These are phyloP conservation scores for Pseudogymnoascus sp. DNA, from an alignment of 2,329 filamentous ascomycete genomes.

Conservation along the genomic window DNA sequence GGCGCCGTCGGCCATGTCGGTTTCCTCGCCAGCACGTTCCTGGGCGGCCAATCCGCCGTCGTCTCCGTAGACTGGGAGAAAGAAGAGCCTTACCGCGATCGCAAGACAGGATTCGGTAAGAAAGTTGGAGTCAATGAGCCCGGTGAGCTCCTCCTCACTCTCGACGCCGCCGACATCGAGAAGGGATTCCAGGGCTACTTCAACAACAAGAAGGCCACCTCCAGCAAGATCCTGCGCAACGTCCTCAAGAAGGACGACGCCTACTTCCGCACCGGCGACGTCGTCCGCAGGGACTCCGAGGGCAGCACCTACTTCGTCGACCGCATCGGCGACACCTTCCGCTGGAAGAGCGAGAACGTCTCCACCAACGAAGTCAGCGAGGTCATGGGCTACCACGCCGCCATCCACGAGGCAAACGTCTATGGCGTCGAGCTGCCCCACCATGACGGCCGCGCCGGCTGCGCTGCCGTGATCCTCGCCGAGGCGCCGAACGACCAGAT, in stretches of 20 bases:
- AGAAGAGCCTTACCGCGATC: conserved; percentile 59
- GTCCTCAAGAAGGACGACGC: conserved; percentile 70
- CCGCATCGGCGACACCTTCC: conserved; percentile 68
- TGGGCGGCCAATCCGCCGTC: conserved; percentile 45
- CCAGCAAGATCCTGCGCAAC: conserved; percentile 64
- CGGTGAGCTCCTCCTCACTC: conserved; percentile 66
- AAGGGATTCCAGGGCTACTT: conserved; percentile 75
- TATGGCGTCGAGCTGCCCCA: conserved; percentile 73
- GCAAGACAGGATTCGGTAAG: conserved; percentile 60
- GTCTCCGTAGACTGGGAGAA: conserved; percentile 65
- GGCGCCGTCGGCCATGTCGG: conserved; percentile 74
- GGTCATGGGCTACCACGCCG: conserved; percentile 57
- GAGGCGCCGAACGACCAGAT: conserved; percentile 37
- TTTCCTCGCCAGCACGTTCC: conserved; percentile 46
- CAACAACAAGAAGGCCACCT: conserved; percentile 61
- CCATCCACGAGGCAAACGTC: conserved; percentile 71
- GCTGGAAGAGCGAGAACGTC: conserved; percentile 79
- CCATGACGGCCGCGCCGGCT: conserved; percentile 78
- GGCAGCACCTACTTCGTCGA: conserved; percentile 75
- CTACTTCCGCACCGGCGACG: conserved; percentile 79
- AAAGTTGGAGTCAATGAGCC: conserved; percentile 50
- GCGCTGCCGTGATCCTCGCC: conserved; percentile 59
- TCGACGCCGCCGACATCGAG: conserved; percentile 56
- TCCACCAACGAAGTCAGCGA: conserved; percentile 77
- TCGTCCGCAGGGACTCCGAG: conserved; percentile 61